Evolutionary conservation across 805 yeast species (phyloP).

Genomic region (Barnettozyma californica): DNA sequence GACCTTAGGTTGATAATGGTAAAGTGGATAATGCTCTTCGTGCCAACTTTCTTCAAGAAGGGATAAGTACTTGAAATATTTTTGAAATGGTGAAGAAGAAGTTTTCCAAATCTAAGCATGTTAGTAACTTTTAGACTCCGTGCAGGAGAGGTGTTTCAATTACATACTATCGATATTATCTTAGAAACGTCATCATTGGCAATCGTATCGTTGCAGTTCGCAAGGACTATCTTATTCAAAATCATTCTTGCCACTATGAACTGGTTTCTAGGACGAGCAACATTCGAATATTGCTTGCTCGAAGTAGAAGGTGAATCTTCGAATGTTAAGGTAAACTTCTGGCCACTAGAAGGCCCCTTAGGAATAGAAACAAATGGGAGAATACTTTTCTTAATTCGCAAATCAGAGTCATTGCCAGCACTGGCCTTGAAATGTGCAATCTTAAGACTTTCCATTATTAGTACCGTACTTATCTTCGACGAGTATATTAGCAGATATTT

Average conservation of each 20-base stretch:
- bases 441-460: too few relatives aligned
- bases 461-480: too few relatives aligned
- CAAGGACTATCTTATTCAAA: slow-evolving; percentile 10
- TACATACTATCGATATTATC: slow-evolving; percentile 15
- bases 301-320: not conserved
- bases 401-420: not conserved
- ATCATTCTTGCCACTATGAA: slow-evolving; percentile 19
- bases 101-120: slow-evolving; percentile 7
- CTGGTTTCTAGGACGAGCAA: slow-evolving; percentile 16
- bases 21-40: slow-evolving; percentile 12
- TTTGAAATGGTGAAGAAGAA: not conserved
- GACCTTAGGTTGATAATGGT: slow-evolving; percentile 11
- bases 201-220: not conserved
- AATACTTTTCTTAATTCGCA: not conserved
- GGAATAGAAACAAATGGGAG: not conserved
- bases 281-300: not conserved
- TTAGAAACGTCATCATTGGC: slow-evolving; percentile 11
- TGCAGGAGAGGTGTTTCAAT: not conserved
- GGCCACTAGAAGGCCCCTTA: not conserved
- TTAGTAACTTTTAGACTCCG: not conserved
- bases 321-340: not conserved
- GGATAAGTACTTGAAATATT: slow-evolving; percentile 13
- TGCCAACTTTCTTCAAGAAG: slow-evolving; percentile 16
- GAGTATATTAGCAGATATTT: too few relatives aligned
- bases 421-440: not conserved